Base-by-base conservation (phyloP, 805 yeast genomes). In the Lipomyces lipofer region DNA sequence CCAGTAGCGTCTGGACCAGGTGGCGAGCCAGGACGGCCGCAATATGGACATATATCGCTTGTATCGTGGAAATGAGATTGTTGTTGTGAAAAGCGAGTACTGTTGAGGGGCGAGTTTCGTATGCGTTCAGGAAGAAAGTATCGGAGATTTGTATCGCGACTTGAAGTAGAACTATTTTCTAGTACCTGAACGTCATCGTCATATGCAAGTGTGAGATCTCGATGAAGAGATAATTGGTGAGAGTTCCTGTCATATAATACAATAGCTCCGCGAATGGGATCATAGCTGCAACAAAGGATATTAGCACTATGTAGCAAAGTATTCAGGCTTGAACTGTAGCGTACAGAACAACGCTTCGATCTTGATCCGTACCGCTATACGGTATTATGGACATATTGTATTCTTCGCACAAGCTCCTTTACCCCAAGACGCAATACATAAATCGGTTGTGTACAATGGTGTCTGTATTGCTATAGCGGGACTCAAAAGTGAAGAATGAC, bases 381-480 rank as follows among this genome's bases (percentile, higher is more conserved):
- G 58, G 62, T 24, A 58, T 36, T 21, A 58, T 43, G 22, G 62
- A 58, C 62, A 58, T 58, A 22, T 36, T 19, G 19, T 27, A 36
- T 22, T 17, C 25, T 10, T n/a, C 9, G 15, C 15, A 13, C 4
- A 15, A 10, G 19, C 19, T 13, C 4, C 13, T 9, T 12, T 12
- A 29, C 33, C 13, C 33, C 33, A 10, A 29, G 13, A 10, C 3
- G 33, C 33, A 29, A 29, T 12, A 29, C 3, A 2, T 29, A 3
- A 29, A 29, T 10, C 33, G 33, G 33, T 29, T n/a, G 33, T n/a
- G n/a, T n/a, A n/a, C n/a, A n/a, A n/a, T n/a, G n/a, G n/a, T n/a
- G n/a, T n/a, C n/a, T n/a, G n/a, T n/a, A n/a, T n/a, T n/a, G n/a
- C n/a, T n/a, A n/a, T n/a, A n/a, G n/a, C n/a, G n/a, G n/a, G n/a